Evolutionary conservation across 768 basidiomycete genomes (phyloP).

Genomic region (Dendrothele bispora): DNA sequence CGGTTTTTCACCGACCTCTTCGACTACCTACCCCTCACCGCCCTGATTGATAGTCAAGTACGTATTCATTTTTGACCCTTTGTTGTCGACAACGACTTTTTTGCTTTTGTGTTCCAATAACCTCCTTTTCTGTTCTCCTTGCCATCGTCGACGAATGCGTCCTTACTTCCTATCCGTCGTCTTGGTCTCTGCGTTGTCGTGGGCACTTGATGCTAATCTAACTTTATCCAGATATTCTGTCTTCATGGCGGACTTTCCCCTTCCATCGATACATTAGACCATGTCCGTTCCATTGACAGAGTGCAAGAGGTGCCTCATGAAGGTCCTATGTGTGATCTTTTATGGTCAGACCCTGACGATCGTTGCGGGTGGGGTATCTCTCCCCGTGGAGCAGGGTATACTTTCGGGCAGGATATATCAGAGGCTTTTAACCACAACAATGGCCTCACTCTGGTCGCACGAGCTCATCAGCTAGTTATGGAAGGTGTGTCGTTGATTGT

Average conservation of each 20-base stretch:
- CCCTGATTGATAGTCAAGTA: slow-evolving; percentile 98
- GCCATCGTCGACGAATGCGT: too few relatives aligned
- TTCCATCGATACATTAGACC: slow-evolving; percentile 99
- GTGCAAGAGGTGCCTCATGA: slow-evolving; percentile 99
- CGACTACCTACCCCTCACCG: slow-evolving; percentile 95
- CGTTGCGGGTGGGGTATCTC: slow-evolving; percentile 99
- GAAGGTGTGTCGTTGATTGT: slow-evolving; percentile 61
- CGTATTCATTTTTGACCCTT: slow-evolving; percentile 43
- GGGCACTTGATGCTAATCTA: slow-evolving; percentile 12
- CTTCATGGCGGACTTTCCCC: slow-evolving; percentile 97
- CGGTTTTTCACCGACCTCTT: slow-evolving; percentile 98
- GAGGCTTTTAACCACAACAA: slow-evolving; percentile 99
- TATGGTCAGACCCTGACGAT: slow-evolving; percentile 99
- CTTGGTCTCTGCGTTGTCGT: slow-evolving; percentile 6
- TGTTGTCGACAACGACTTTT: too few relatives aligned
- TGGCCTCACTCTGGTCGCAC: slow-evolving; percentile 91
- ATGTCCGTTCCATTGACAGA: slow-evolving; percentile 97
- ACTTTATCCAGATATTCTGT: slow-evolving; percentile 83
- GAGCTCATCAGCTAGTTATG: slow-evolving; percentile 96
- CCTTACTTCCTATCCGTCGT: slow-evolving; percentile 4
- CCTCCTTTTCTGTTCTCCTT: slow-evolving; percentile 5
- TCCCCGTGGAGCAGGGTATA: slow-evolving; percentile 97
- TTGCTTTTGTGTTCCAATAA: background rate
- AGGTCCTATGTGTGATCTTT: slow-evolving; percentile 98
- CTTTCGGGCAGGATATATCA: slow-evolving; percentile 98